Conservation (phyloP, 228 moss, liverwort and hornwort genomes). For the Sphagnum fallax region DNA sequence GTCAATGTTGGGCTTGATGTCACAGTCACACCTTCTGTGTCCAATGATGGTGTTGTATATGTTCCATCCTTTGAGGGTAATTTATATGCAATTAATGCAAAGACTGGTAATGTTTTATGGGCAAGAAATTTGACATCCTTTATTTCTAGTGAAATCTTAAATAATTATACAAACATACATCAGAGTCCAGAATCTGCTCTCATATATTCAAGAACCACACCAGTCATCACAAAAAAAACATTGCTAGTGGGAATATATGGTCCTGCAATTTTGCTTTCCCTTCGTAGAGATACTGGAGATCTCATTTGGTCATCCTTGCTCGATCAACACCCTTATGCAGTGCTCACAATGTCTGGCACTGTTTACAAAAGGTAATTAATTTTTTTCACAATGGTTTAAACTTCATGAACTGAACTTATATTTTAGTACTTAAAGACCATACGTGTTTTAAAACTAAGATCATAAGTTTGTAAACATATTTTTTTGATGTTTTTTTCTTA, state of each 20-base stretch:
- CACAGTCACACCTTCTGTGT: constrained; percentile 2
- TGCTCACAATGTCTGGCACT: constrained; percentile 13
- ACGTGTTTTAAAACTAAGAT: background rate
- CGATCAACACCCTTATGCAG: constrained; percentile 9
- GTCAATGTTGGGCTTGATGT: constrained; percentile 5
- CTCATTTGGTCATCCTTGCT: constrained; percentile 15
- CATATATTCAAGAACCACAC: background rate
- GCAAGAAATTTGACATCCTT: background rate
- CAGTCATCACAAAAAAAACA: background rate
- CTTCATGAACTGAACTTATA: background rate
- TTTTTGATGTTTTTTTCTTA: background rate
- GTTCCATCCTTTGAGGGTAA: constrained; percentile 4
- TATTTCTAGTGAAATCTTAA: background rate
- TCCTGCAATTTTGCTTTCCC: constrained; percentile 9
- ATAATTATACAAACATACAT: background rate
- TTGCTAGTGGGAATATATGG: constrained; percentile 9
- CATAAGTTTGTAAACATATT: background rate
- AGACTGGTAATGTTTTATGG: constrained; percentile 1
- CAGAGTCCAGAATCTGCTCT: background rate
- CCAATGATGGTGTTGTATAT: constrained; percentile 10
- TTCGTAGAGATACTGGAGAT: constrained; percentile 12
- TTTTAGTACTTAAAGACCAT: background rate
- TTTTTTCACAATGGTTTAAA: background rate
- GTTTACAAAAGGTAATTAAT: constrained; percentile 8
- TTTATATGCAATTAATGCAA: background rate